phyloP scores from a whole-genome alignment of 441 rosid genomes.

The Heliophila coronopifolia region DNA sequence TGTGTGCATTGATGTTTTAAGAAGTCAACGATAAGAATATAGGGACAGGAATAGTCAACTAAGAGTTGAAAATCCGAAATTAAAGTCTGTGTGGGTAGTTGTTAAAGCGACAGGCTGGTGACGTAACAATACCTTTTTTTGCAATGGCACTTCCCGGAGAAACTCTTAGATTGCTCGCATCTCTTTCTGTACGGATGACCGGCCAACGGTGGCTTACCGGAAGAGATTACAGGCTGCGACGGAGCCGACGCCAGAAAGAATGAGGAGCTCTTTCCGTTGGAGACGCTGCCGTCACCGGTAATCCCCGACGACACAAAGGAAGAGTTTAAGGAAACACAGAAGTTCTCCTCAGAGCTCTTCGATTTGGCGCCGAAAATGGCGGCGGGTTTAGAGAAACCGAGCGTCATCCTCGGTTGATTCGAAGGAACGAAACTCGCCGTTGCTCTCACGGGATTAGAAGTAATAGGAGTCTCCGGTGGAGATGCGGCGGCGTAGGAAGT shows the following conservation, averaged over 20 bases:
- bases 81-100: constrained; percentile 3
- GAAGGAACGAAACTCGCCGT: constrained; percentile 35
- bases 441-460: constrained; percentile 18
- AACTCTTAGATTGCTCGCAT: constrained; percentile 53
- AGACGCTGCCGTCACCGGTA: constrained; percentile 88
- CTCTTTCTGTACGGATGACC: constrained; percentile 53
- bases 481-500: constrained; percentile 27
- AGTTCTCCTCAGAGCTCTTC: constrained; percentile 51
- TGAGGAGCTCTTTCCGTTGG: constrained; percentile 69
- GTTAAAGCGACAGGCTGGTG: constrained; percentile 19
- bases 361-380: constrained; percentile 40
- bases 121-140: constrained; percentile 63
- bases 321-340: constrained; percentile 68
- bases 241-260: constrained; percentile 45
- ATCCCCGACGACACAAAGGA: constrained; percentile 78
- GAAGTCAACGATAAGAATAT: too few species aligned
- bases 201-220: constrained; percentile 71
- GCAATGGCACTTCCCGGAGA: constrained; percentile 82
- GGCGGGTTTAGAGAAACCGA: constrained; percentile 69
- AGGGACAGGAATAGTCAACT: constrained; percentile 20
- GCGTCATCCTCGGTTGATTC: constrained; percentile 60
- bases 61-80: not conserved
- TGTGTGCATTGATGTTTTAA: too few species aligned
- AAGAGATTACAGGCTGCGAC: constrained; percentile 40
- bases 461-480: constrained; percentile 9